Evolutionary conservation across 2,329 filamentous ascomycete species (phyloP).

Genomic region (Helicocarpus griseus): DNA sequence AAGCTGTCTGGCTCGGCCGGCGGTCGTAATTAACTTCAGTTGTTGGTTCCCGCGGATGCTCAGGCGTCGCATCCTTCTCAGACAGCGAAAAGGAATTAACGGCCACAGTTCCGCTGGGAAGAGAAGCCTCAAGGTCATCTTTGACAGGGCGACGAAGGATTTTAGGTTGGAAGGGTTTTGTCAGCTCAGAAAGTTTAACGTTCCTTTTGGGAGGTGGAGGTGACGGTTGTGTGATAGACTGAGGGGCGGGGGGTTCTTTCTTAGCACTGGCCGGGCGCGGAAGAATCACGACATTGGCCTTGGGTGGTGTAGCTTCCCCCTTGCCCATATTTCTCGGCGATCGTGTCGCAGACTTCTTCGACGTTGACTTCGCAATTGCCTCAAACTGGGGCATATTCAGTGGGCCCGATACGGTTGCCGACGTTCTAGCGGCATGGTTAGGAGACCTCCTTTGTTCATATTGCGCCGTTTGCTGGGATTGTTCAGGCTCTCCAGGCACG

Average conservation of each 20-base stretch:
- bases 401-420: conserved; percentile 33
- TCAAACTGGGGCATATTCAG: conserved; percentile 33
- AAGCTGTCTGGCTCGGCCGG: conserved; percentile 31
- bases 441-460: conserved; percentile 8
- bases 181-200: conserved; percentile 22
- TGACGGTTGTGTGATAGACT: not conserved
- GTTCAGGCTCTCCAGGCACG: not conserved
- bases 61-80: conserved; percentile 8
- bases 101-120: conserved; percentile 20
- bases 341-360: conserved; percentile 13
- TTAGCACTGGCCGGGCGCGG: conserved; percentile 1
- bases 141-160: conserved; percentile 44
- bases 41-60: conserved; percentile 13
- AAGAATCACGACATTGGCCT: conserved; percentile 3
- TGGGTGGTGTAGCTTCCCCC: conserved; percentile 2
- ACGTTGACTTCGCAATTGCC: conserved; percentile 19
- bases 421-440: conserved; percentile 15
- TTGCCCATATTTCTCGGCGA: not conserved
- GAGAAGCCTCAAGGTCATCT: conserved; percentile 20
- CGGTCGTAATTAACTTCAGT: conserved; percentile 23
- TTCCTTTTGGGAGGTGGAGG: conserved; percentile 9
- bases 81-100: conserved; percentile 16
- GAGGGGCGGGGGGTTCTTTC: not conserved
- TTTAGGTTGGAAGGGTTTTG: conserved; percentile 44
- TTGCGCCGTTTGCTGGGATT: conserved; percentile 4